A percentile compares a stretch with the other conserved stretches of the same genome.
Evolutionary conservation across 2,329 filamentous ascomycete species (phyloP).

Genomic region (Penicillium digitatum): DNA sequence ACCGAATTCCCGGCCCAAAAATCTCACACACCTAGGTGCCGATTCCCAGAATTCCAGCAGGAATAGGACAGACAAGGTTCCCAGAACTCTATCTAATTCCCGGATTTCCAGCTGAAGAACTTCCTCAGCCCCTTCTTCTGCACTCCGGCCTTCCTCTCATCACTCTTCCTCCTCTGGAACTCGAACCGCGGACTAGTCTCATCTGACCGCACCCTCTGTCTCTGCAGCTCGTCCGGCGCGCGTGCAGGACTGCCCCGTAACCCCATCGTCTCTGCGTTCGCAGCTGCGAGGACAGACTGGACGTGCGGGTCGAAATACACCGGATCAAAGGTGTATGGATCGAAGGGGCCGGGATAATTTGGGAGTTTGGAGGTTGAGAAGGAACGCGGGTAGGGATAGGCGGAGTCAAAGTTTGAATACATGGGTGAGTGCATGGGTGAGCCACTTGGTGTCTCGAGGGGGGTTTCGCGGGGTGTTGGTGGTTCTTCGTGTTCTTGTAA

Average conservation of each 20-base stretch:
- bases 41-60: background rate
- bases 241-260: constrained; percentile 18
- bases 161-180: constrained; percentile 2
- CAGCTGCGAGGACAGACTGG: constrained; percentile 24
- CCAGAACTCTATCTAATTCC: constrained; percentile 5
- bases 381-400: background rate
- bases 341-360: background rate
- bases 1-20: background rate
- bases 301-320: constrained; percentile 24
- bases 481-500: background rate
- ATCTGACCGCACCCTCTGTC: background rate
- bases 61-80: background rate
- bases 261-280: constrained; percentile 25
- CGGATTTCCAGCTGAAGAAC: constrained; percentile 24
- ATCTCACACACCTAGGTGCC: background rate
- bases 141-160: constrained; percentile 11
- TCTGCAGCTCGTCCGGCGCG: constrained; percentile 23
- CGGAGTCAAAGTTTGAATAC: background rate
- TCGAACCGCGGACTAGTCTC: constrained; percentile 1
- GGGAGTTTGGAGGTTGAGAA: background rate
- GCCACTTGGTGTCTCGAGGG: constrained; percentile 1
- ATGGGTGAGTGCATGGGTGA: background rate
- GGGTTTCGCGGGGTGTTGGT: background rate
- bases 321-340: constrained; percentile 17
- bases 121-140: constrained; percentile 19